Evolutionary conservation across 2,329 filamentous ascomycete genomes (phyloP).

Genomic region (Sarocladiaceae sp.): DNA sequence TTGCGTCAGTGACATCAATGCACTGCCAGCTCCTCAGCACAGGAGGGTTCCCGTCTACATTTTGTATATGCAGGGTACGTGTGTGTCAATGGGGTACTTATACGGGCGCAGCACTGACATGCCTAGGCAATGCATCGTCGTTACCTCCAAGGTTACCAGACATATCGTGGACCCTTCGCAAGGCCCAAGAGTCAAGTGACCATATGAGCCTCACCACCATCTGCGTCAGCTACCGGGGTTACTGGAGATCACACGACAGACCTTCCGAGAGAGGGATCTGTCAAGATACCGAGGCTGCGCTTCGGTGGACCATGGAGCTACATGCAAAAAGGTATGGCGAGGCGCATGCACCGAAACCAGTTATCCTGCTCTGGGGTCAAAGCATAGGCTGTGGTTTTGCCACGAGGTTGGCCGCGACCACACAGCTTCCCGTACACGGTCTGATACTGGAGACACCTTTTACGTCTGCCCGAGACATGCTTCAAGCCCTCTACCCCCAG

Average conservation of each 20-base stretch:
- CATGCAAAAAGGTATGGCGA: constrained; percentile 23
- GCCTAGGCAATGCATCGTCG: constrained; percentile 52
- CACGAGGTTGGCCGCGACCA: constrained; percentile 46
- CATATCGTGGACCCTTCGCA: constrained; percentile 45
- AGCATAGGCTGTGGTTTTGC: constrained; percentile 70
- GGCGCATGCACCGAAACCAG: constrained; percentile 19
- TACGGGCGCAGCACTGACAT: constrained; percentile 9
- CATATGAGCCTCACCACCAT: constrained; percentile 40
- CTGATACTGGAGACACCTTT: constrained; percentile 74
- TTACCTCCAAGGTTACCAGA: constrained; percentile 51
- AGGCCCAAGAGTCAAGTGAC: constrained; percentile 32
- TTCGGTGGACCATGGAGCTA: constrained; percentile 51
- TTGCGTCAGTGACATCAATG: constrained; percentile 41
- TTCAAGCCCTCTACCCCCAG: constrained; percentile 67
- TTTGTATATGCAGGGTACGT: constrained; percentile 49
- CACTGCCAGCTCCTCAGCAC: constrained; percentile 6
- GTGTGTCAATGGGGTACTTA: neutral
- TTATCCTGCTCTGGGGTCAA: constrained; percentile 67
- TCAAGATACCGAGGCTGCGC: constrained; percentile 57
- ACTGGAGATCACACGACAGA: constrained; percentile 69
- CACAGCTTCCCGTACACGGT: constrained; percentile 29
- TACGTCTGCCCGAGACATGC: constrained; percentile 62
- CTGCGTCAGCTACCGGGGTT: constrained; percentile 62
- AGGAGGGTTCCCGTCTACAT: constrained; percentile 39
- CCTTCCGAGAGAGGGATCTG: constrained; percentile 66